Base-by-base conservation (phyloP, 768 basidiomycete species). In the Collybiopsis luxurians region DNA sequence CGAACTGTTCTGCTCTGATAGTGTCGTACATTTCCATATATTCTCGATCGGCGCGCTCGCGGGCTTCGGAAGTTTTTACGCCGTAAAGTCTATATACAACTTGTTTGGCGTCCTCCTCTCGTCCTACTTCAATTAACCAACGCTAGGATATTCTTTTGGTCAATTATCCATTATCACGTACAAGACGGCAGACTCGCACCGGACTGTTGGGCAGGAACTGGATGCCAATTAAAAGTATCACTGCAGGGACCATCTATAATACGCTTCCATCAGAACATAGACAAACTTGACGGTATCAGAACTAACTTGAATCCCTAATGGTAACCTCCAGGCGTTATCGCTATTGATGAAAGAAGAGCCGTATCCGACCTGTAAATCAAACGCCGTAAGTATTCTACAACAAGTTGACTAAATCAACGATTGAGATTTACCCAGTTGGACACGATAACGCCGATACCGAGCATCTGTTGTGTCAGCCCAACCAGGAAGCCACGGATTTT, bases 341-440 rank as follows among this genome's bases (percentile, higher is more conserved):
- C 74, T 74, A 0, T 74, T 63, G 57, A 84, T 73, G 61, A 72
- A 85, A 60, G 80, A 76, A 36, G 73, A 80, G 2, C 82, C 83
- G 62, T 84, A 85, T 1, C 83, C 83, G 46, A 84, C n/a, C n/a
- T n/a, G n/a, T n/a, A n/a, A n/a, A n/a, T n/a, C n/a, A n/a, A n/a
- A n/a, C n/a, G n/a, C n/a, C n/a, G n/a, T n/a, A n/a, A n/a, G n/a
- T n/a, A n/a, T n/a, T n/a, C n/a, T n/a, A n/a, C n/a, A n/a, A n/a
- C n/a, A n/a, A n/a, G n/a, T n/a, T n/a, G n/a, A n/a, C n/a, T n/a
- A n/a, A n/a, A n/a, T n/a, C n/a, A n/a, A n/a, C n/a, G n/a, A n/a
- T n/a, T n/a, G n/a, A n/a, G n/a, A n/a, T n/a, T n/a, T n/a, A n/a
- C 79, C 80, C 83, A 85, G 59, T 85, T 84, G 0, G 81, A 80